Evolutionary conservation across 2,329 filamentous ascomycete species (phyloP), one percentile per base, ranked within the genome.

Genomic region (Lasiodiplodia citricola): DNA sequence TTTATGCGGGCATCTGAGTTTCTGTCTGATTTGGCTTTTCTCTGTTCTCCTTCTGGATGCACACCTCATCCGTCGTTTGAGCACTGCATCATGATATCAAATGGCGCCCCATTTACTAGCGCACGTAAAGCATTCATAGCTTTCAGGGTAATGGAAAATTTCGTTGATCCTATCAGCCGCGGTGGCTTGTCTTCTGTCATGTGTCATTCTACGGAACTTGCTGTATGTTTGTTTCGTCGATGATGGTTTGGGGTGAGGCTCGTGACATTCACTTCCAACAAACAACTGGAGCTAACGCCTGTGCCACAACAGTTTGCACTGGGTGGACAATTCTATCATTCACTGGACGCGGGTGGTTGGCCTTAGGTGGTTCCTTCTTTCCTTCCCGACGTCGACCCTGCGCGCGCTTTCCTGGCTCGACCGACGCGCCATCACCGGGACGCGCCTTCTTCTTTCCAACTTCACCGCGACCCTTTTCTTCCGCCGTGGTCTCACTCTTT

Each of bases 1-100:
- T 52, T 35, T 52, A 52, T 64, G 13, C 8, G 60, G 44, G 47
- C 47, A 64, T 64, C 41, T 64, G 44, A 25, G 4, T 51, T 52
- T 64, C n/a, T 38, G 14, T 21, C 16, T 54, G n/a, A 52, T 52
- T 52, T 64, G 44, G 28, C 44, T 47, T 16, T 47, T 47, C 11
- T 38, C 31, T 31, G 35, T 52, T 64, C 51, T 51, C 47, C 11
- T 14, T 21, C 35, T n/a, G 52, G 52, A 56, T 66, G 50, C 51
- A 25, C 37, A 47, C 41, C 63, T 55, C 51, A 56, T 56, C 50
- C 52, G 63, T 56, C 63, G 51, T 47, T 66, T 66, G 50, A 66
- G 63, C 63, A 54, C 31, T 51, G 63, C 63, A 55, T 56, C 51
- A 55, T 66, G 63, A 56, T 66, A 66, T 66, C 63, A 52, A 52